Conservation (phyloP, 2,329 filamentous ascomycete genomes). For the Pyrenochaeta sp. region DNA sequence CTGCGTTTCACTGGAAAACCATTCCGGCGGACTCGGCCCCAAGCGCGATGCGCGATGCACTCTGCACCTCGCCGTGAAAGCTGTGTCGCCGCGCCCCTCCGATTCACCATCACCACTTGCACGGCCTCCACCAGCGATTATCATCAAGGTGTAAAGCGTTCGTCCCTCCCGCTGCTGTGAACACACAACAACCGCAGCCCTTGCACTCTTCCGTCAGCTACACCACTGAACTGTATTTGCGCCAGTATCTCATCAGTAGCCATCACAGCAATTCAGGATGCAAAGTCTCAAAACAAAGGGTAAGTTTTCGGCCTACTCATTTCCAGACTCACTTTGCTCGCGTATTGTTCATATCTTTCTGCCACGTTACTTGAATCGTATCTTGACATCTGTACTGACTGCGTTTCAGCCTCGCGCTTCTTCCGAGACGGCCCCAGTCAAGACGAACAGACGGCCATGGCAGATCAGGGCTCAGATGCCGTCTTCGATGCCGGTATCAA, state of each 20-base stretch:
- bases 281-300: conserved; percentile 20
- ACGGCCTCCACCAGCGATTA: not conserved
- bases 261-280: not conserved
- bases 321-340: not conserved
- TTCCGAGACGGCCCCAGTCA: conserved; percentile 24
- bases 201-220: not conserved
- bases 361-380: not conserved
- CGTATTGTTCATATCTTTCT: not conserved
- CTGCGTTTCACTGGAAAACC: not conserved
- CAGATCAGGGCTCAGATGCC: not conserved
- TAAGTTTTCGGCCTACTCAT: conserved; percentile 11
- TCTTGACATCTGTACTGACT: not conserved
- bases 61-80: conserved; percentile 3
- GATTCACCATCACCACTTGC: not conserved
- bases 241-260: not conserved
- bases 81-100: not conserved
- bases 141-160: not conserved
- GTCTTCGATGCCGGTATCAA: conserved; percentile 28
- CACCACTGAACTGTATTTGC: not conserved
- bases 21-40: conserved; percentile 1
- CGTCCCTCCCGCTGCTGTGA: not conserved
- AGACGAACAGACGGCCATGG: conserved; percentile 25
- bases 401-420: conserved; percentile 25
- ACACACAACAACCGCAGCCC: not conserved
- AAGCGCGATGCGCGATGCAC: not conserved